Evolutionary conservation across 2,329 filamentous ascomycete species (phyloP).

Genomic region (Xylariaceae sp.): DNA sequence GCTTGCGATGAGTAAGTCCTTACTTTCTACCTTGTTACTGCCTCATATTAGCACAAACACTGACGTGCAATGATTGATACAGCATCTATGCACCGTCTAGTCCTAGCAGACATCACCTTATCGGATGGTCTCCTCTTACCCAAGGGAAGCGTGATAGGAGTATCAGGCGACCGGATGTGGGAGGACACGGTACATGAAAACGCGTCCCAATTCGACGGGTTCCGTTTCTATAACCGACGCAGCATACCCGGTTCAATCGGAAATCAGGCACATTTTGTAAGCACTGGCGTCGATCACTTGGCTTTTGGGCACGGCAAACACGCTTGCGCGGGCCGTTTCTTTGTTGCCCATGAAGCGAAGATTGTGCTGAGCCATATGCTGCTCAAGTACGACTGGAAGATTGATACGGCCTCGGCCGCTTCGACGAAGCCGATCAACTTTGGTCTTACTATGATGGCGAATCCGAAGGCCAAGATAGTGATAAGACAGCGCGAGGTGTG

Average conservation of each 20-base stretch:
- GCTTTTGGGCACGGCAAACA: conserved; percentile 35
- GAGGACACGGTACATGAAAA: conserved; percentile 15
- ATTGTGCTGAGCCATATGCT: not conserved
- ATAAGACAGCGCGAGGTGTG: too few relatives aligned
- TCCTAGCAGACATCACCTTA: conserved; percentile 4
- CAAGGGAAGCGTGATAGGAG: conserved; percentile 14
- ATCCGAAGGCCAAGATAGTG: too few relatives aligned
- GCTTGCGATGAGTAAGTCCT: conserved; percentile 15
- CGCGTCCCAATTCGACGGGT: conserved; percentile 12
- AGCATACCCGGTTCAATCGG: conserved; percentile 7
- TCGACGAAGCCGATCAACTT: too few relatives aligned
- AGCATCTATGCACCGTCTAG: conserved; percentile 16
- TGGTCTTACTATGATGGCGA: too few relatives aligned
- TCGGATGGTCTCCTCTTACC: conserved; percentile 14
- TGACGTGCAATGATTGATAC: not conserved
- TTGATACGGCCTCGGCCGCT: too few relatives aligned
- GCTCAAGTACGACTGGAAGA: not conserved
- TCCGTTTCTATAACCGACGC: conserved; percentile 17
- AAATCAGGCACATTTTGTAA: conserved; percentile 25
- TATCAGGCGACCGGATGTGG: conserved; percentile 17
- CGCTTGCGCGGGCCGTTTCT: conserved; percentile 23
- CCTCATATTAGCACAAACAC: conserved; percentile 8
- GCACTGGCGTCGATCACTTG: conserved; percentile 22
- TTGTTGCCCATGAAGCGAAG: conserved; percentile 34
- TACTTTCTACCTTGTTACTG: too few relatives aligned